phyloP scores from a whole-genome alignment of 1,139 yeast species.

The Debaryomyces udenii region DNA sequence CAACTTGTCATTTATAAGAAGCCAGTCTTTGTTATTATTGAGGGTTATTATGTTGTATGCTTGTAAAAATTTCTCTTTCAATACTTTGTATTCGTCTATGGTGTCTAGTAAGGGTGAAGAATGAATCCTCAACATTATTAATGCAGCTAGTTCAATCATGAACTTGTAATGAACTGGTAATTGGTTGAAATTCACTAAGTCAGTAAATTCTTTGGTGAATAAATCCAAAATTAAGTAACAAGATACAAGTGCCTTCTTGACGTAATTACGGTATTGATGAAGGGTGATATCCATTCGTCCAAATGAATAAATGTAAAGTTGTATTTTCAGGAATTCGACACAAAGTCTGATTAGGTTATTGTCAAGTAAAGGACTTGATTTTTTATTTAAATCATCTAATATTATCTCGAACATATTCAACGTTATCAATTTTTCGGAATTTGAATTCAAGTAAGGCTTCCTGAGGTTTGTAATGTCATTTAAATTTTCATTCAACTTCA shows the following conservation, averaged over 20 bases:
- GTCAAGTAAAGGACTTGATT: conserved; percentile 20
- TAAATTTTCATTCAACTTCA: conserved; percentile 44
- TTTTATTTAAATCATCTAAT: conserved; percentile 32
- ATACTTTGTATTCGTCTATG: conserved; percentile 32
- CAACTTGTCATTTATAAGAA: conserved; percentile 29
- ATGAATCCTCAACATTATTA: conserved; percentile 38
- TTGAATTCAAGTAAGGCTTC: conserved; percentile 25
- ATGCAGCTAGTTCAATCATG: conserved; percentile 38
- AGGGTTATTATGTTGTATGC: conserved; percentile 27
- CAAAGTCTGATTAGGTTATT: conserved; percentile 36
- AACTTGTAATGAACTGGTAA: conserved; percentile 47
- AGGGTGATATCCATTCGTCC: conserved; percentile 32
- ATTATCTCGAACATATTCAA: conserved; percentile 50
- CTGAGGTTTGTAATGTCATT: conserved; percentile 28
- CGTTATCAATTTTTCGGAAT: conserved; percentile 35
- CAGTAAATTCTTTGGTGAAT: conserved; percentile 26
- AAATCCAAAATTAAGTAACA: conserved; percentile 33
- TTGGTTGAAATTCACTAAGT: conserved; percentile 30
- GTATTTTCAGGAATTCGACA: conserved; percentile 44
- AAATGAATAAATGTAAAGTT: conserved; percentile 42
- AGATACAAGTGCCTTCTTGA: conserved; percentile 34
- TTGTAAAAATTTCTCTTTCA: conserved; percentile 33
- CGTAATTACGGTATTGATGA: conserved; percentile 32
- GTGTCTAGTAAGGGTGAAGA: conserved; percentile 40
- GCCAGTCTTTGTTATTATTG: conserved; percentile 27